phyloP scores from a whole-genome alignment of 192 early-diverging fungal species.

The Coemansia sp. region DNA sequence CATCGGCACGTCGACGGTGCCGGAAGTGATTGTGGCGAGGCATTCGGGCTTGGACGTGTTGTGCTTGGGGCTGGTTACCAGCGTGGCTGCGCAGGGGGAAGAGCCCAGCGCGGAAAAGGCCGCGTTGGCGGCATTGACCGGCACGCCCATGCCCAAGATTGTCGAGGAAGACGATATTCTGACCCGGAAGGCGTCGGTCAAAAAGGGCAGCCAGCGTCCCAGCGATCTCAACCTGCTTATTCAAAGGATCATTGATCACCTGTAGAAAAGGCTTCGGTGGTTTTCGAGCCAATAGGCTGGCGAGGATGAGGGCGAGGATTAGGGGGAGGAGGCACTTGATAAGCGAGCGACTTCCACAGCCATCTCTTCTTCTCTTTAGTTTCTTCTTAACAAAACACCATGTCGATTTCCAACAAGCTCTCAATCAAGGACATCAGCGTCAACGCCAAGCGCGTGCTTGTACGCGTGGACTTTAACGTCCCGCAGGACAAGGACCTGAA shows the following conservation, averaged over 20 bases:
- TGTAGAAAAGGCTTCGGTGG: constrained; percentile 9
- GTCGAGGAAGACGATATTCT: constrained; percentile 34
- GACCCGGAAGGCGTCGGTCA: constrained; percentile 30
- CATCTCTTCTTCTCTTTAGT: constrained; percentile 7
- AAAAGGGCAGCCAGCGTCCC: constrained; percentile 46
- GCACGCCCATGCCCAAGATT: constrained; percentile 13
- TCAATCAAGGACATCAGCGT: constrained; percentile 83
- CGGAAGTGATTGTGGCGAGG: constrained; percentile 83
- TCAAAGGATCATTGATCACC: constrained; percentile 27
- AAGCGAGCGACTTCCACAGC: too few species aligned
- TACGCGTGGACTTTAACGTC: constrained; percentile 99
- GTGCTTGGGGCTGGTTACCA: constrained; percentile 79
- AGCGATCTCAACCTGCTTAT: constrained; percentile 37
- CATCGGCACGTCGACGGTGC: constrained; percentile 87
- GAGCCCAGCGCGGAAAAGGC: constrained; percentile 44
- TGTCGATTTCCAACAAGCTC: constrained; percentile 72
- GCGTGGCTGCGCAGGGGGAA: constrained; percentile 50
- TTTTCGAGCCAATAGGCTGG: too few species aligned
- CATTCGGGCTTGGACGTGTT: constrained; percentile 81
- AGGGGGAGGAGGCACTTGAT: too few species aligned
- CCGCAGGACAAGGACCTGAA: constrained; percentile 81
- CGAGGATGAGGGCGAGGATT: too few species aligned
- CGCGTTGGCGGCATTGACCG: constrained; percentile 27
- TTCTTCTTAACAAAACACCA: neutral
- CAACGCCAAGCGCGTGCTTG: constrained; percentile 83